phyloP scores from a whole-genome alignment of 495 filamentous ascomycete species.

The Umbilicaria muhlenbergii region DNA sequence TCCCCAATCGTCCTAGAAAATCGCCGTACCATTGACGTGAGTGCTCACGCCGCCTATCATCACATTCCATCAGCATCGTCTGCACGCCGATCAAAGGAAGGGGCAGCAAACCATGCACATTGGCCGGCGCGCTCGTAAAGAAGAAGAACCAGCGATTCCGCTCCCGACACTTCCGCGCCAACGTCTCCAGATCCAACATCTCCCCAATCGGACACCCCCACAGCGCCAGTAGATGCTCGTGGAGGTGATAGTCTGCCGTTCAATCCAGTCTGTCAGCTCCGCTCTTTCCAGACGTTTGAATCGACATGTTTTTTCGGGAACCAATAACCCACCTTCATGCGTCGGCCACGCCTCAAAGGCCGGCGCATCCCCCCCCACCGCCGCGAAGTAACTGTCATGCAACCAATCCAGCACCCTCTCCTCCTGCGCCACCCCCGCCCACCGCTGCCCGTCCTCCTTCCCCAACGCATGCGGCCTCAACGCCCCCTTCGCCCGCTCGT shows the following conservation, averaged over 20 bases:
- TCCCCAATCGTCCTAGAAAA: conserved; percentile 25
- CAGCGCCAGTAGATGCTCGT: conserved; percentile 45
- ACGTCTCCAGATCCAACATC: conserved; percentile 41
- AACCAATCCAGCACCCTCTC: conserved; percentile 39
- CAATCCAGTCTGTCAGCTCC: no score
- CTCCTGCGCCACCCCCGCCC: conserved; percentile 42
- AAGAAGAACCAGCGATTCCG: conserved; percentile 50
- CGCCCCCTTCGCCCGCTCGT: conserved; percentile 24
- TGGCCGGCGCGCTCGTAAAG: conserved; percentile 44
- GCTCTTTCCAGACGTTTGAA: no score
- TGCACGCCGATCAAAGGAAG: not conserved
- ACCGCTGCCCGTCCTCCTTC: conserved; percentile 28
- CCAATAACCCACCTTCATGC: conserved; percentile 16
- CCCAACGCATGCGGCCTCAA: conserved; percentile 23
- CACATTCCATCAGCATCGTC: not conserved
- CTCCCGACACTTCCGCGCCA: conserved; percentile 31
- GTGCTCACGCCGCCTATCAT: conserved; percentile 23
- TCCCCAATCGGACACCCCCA: conserved; percentile 49
- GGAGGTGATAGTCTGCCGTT: conserved; percentile 22
- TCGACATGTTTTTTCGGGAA: no score
- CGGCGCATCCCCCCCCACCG: conserved; percentile 43
- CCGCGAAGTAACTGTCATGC: conserved; percentile 47
- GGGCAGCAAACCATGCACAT: conserved; percentile 30
- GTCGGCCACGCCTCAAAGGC: conserved; percentile 47
- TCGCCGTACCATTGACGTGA: conserved; percentile 33